Percentiles rank a stretch among this genome's conserved stretches.
phyloP scores from a whole-genome alignment of 1,284 basidiomycete species.

The Somion occarium region DNA sequence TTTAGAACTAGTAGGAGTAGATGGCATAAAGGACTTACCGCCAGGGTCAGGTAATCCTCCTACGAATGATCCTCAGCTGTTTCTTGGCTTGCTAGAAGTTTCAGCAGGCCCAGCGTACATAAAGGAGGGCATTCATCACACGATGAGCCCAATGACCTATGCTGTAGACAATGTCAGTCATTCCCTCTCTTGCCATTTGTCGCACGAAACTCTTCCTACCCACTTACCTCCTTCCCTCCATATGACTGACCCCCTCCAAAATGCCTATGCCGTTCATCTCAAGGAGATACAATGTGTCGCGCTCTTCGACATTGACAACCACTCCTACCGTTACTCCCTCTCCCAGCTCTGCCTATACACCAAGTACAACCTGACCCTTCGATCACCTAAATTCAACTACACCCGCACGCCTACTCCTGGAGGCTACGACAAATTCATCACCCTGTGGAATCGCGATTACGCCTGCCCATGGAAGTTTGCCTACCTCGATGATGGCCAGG shows the following conservation, averaged over 20 bases:
- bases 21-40: slow-evolving; percentile 5
- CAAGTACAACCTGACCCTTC: not conserved
- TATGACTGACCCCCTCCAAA: no score
- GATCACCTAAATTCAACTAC: not conserved
- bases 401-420: not conserved
- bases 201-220: not conserved
- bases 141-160: no score
- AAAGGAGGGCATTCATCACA: not conserved
- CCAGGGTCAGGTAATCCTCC: slow-evolving; percentile 6
- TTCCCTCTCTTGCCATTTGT: not conserved
- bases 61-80: slow-evolving; percentile 10
- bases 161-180: not conserved
- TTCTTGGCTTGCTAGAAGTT: not conserved
- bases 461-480: not conserved
- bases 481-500: no score
- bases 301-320: not conserved
- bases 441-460: not conserved
- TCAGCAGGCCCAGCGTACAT: not conserved
- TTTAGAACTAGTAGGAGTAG: slow-evolving; percentile 10
- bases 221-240: not conserved
- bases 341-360: not conserved
- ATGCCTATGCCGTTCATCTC: no score
- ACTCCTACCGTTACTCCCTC: no score
- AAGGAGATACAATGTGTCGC: not conserved
- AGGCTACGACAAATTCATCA: not conserved